Evolutionary conservation across 2,329 filamentous ascomycete genomes (phyloP), one percentile per base, ranked within the genome.

Genomic region (Phyllosticta capitalensis): DNA sequence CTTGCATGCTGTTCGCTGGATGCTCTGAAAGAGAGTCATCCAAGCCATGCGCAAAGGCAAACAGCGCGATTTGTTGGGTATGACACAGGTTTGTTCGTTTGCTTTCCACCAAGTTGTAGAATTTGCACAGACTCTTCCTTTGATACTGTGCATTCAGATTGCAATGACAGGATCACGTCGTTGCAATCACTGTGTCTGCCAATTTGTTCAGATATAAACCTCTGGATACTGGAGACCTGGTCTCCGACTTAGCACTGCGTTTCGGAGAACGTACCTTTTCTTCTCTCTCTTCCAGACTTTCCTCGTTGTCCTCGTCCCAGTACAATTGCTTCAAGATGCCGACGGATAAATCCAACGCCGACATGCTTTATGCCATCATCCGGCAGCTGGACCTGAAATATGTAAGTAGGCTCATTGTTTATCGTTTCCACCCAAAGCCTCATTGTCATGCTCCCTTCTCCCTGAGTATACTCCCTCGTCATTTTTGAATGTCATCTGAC

Each of bases 321-420:
- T 45, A 14, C 38, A 19, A 7, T 45, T n/a, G 30, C 30, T 38
- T n/a, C 38, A 45, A 45, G 38, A 70, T 79, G 72, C 73, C 78
- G 26, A 77, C 73, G 5, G 80, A 82, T 62, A 75, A 71, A 56
- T 74, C 78, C 54, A 80, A 76, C 19, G 74, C 75, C 33, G 78
- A 76, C 48, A 80, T 83, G 61, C 72, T 81, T n/a, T 82, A 81
- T 66, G 74, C 77, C 21, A 82, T 83, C 56, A 70, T 82, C 63
- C 81, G 79, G 63, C 80, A 83, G 64, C 71, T 82, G 55, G 79
- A 81, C 63, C 67, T 82, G 30, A 80, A 79, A 68, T 73, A 74
- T 53, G 79, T 80, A 67, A 63, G 74, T 63, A 19, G 6, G 7
- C n/a, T n/a, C n/a, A 14, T 53, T 30, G 5, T 9, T n/a, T 12